phyloP scores from a whole-genome alignment of 345 rosid genomes.

The Psidium guajava region DNA sequence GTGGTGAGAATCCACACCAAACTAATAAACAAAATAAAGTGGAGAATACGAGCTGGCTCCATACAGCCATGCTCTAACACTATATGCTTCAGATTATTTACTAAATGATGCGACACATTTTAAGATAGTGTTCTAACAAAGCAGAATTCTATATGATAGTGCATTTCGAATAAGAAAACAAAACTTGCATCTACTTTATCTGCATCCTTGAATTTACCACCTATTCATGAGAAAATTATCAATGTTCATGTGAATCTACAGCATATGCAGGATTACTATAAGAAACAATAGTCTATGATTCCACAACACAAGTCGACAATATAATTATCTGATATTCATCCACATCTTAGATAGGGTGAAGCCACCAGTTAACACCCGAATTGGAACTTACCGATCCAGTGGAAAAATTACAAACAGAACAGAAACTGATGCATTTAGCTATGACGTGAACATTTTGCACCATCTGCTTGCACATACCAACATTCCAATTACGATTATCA shows the following conservation, averaged over 20 bases:
- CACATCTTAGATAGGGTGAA: neutral
- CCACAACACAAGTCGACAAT: neutral
- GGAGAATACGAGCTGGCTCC: neutral
- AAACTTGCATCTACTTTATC: neutral
- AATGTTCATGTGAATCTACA: neutral
- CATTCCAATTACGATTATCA: no score
- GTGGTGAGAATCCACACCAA: neutral
- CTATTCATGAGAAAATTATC: neutral
- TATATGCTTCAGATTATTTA: neutral
- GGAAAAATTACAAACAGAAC: neutral
- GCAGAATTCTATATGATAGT: neutral
- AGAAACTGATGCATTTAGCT: neutral
- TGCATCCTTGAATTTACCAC: neutral
- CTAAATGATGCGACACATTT: neutral
- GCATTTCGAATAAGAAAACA: neutral
- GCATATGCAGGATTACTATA: neutral
- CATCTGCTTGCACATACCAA: neutral
- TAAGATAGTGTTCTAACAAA: neutral
- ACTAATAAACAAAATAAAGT: neutral
- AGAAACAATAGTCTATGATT: neutral
- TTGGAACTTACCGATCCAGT: neutral
- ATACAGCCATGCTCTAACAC: neutral
- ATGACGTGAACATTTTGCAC: neutral
- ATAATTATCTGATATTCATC: neutral
- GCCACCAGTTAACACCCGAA: neutral